Percentiles rank a stretch among this genome's conserved stretches.
phyloP scores from a whole-genome alignment of 2,329 filamentous ascomycete genomes.

The Dactylonectria macrodidyma region DNA sequence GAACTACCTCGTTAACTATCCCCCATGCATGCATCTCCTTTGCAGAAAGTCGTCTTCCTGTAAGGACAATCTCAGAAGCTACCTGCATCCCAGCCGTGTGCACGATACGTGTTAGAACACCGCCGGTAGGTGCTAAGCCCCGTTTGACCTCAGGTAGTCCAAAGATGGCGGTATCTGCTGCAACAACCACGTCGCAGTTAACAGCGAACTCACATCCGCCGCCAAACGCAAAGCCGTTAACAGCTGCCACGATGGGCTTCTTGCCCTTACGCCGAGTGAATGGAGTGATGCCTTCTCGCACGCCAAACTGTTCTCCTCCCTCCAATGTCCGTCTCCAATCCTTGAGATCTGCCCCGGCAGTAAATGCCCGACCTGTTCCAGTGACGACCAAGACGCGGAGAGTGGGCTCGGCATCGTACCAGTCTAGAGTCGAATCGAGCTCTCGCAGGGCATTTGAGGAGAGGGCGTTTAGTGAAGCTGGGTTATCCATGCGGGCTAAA shows the following conservation, averaged over 20 bases:
- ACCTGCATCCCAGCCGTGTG: constrained; percentile 43
- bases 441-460: constrained; percentile 60
- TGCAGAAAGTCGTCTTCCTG: constrained; percentile 41
- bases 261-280: constrained; percentile 66
- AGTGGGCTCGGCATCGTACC: constrained; percentile 64
- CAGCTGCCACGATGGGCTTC: constrained; percentile 70
- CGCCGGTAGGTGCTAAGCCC: constrained; percentile 66
- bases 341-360: constrained; percentile 68
- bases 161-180: constrained; percentile 63
- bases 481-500: constrained; percentile 66
- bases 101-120: constrained; percentile 65
- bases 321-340: constrained; percentile 51
- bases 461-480: constrained; percentile 61
- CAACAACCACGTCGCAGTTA: constrained; percentile 67
- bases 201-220: constrained; percentile 69
- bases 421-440: constrained; percentile 61
- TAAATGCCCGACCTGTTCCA: constrained; percentile 64
- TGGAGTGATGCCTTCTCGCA: constrained; percentile 18
- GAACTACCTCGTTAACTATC: constrained; percentile 34
- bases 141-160: constrained; percentile 66
- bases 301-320: constrained; percentile 51
- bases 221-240: constrained; percentile 68
- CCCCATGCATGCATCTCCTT: constrained; percentile 44
- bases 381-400: constrained; percentile 63
- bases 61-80: constrained; percentile 45